Evolutionary conservation across 441 rosid species (phyloP).

Genomic region (Daphne laureola): DNA sequence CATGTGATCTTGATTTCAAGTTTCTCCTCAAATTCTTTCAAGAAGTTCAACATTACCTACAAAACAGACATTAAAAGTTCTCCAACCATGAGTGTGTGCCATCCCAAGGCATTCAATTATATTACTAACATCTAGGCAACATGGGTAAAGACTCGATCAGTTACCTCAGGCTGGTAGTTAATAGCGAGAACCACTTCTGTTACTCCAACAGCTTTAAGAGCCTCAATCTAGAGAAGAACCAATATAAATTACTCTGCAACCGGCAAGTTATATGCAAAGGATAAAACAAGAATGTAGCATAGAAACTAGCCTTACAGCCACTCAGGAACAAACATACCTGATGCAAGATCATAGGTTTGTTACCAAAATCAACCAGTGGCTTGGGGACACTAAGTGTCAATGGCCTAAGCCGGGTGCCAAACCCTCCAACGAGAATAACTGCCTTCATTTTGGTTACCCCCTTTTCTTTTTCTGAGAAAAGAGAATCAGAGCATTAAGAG

Average conservation of each 20-base stretch:
- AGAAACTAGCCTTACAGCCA: too few relatives aligned
- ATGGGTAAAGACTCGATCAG: too few relatives aligned
- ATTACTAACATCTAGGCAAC: too few relatives aligned
- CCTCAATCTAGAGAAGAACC: conserved; percentile 33
- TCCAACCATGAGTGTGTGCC: neutral
- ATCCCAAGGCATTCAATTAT: too few relatives aligned
- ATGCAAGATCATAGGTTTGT: conserved; percentile 62
- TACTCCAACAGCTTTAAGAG: conserved; percentile 46
- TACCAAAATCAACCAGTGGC: conserved; percentile 53
- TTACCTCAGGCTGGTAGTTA: conserved; percentile 55
- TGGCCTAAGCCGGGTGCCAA: conserved; percentile 52
- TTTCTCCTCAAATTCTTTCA: conserved; percentile 49
- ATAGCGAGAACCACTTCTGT: conserved; percentile 55
- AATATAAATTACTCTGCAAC: neutral
- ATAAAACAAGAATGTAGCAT: too few relatives aligned
- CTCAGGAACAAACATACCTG: conserved; percentile 22
- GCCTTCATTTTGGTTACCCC: conserved; percentile 36
- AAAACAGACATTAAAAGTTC: neutral
- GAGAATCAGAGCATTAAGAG: too few relatives aligned
- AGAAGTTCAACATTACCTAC: conserved; percentile 51
- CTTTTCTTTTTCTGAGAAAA: conserved; percentile 13
- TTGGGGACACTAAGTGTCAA: conserved; percentile 51
- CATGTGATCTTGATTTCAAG: conserved; percentile 49
- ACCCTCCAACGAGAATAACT: conserved; percentile 56
- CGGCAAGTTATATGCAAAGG: neutral